A percentile compares a stretch with the other conserved stretches of the same genome.
Evolutionary conservation across 169 alveolate genomes (phyloP).

Genomic region (Babesia gibsoni): DNA sequence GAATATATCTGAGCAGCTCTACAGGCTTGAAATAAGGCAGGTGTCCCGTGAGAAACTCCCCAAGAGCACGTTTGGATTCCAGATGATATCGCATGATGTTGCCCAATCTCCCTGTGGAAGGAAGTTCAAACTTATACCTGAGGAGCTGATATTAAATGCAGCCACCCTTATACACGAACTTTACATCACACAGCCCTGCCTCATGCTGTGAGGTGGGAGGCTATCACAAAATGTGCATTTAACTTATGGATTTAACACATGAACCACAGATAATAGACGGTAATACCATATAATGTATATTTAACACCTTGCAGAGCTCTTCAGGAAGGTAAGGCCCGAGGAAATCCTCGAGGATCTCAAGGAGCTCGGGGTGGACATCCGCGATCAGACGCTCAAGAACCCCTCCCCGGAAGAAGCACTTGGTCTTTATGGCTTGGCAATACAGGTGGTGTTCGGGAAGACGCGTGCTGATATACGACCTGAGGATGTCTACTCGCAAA

Average conservation of each 20-base stretch:
- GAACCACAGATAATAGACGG: constrained; percentile 38
- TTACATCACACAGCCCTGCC: constrained; percentile 61
- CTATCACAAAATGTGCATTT: neutral
- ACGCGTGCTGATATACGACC: constrained; percentile 58
- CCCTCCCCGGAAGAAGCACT: constrained; percentile 58
- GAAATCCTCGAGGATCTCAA: constrained; percentile 63
- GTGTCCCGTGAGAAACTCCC: constrained; percentile 56
- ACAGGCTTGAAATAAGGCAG: constrained; percentile 55
- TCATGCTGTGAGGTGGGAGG: constrained; percentile 13
- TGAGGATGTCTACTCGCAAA: constrained; percentile 48
- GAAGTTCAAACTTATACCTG: constrained; percentile 44
- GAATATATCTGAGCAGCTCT: constrained; percentile 64
- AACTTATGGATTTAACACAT: constrained; percentile 27
- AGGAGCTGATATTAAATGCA: constrained; percentile 59
- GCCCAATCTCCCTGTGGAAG: constrained; percentile 44
- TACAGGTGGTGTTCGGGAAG: constrained; percentile 62
- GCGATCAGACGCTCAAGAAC: constrained; percentile 44
- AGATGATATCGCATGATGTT: neutral
- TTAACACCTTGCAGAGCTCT: constrained; percentile 22
- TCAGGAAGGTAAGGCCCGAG: constrained; percentile 55
- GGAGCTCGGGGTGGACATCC: constrained; percentile 61
- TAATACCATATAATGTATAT: neutral
- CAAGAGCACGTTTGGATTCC: constrained; percentile 51
- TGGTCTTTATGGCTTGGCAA: constrained; percentile 61
- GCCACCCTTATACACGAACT: constrained; percentile 61